Conservation (phyloP, 1,139 yeast genomes). For the Blastobotrys malaysiensis region DNA sequence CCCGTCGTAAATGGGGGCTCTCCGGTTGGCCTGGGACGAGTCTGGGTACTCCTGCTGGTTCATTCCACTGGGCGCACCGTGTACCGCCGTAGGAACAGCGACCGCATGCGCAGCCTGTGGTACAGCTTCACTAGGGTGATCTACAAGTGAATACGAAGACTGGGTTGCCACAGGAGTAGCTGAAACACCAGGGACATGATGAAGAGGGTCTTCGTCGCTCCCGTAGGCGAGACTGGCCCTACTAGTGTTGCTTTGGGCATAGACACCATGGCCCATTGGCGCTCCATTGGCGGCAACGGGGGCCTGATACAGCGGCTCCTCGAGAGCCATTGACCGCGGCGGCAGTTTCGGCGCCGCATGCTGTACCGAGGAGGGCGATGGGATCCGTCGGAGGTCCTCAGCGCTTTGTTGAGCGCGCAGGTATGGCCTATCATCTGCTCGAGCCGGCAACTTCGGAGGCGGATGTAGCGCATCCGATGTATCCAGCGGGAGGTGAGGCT, state of each 20-base stretch:
- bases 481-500: conserved; percentile 6
- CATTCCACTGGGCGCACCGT: neutral
- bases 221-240: conserved; percentile 1
- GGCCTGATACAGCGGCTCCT: neutral
- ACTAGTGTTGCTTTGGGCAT: neutral
- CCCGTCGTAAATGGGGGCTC: conserved; percentile 31
- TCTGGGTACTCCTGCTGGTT: conserved; percentile 27
- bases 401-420: neutral
- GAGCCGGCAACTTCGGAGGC: neutral
- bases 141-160: neutral
- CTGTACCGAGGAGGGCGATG: neutral
- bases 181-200: too few relatives aligned
- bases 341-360: conserved; percentile 3
- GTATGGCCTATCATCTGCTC: neutral
- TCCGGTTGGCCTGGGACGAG: conserved; percentile 33
- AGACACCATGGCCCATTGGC: neutral
- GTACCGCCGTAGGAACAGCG: neutral
- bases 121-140: neutral
- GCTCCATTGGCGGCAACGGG: neutral
- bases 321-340: conserved; percentile 4
- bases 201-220: neutral
- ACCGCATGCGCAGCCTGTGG: neutral
- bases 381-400: neutral
- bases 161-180: neutral
- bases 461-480: neutral